Conservation (phyloP, 768 basidiomycete genomes). For the Kondoa subrosea region DNA sequence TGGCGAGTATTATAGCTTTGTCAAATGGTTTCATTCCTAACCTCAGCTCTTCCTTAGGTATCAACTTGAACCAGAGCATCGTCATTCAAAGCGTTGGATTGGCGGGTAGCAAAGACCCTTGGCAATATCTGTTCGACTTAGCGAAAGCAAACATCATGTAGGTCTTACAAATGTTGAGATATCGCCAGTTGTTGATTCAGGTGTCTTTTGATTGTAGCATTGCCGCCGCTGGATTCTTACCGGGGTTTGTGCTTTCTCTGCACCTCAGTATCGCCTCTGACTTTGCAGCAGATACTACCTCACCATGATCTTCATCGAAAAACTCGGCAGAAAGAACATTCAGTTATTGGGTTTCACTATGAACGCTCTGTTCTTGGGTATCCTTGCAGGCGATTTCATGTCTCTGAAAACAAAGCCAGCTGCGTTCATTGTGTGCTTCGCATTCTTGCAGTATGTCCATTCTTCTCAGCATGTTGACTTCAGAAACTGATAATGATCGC, state of each 20-base stretch:
- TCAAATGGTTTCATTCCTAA: neutral
- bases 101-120: conserved; percentile 40
- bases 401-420: conserved; percentile 24
- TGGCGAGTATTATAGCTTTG: conserved; percentile 1
- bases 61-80: conserved; percentile 45
- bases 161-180: neutral
- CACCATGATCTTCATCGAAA: conserved; percentile 48
- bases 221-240: conserved; percentile 58
- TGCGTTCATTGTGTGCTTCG: conserved; percentile 55
- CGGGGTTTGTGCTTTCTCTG: too few relatives aligned
- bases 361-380: conserved; percentile 37
- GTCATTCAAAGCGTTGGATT: conserved; percentile 60
- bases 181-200: neutral
- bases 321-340: conserved; percentile 55
- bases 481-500: too few relatives aligned
- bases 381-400: conserved; percentile 53
- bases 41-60: conserved; percentile 38
- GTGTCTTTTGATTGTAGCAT: too few relatives aligned
- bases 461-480: too few relatives aligned
- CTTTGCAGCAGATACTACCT: too few relatives aligned
- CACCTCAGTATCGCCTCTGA: too few relatives aligned
- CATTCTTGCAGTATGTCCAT: conserved; percentile 55
- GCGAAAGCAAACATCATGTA: conserved; percentile 49
- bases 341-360: conserved; percentile 59
- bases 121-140: conserved; percentile 52